Percentiles rank a stretch among this genome's conserved stretches.
Conservation (phyloP, 2,329 filamentous ascomycete genomes). For the Fusarium xyrophilum region DNA sequence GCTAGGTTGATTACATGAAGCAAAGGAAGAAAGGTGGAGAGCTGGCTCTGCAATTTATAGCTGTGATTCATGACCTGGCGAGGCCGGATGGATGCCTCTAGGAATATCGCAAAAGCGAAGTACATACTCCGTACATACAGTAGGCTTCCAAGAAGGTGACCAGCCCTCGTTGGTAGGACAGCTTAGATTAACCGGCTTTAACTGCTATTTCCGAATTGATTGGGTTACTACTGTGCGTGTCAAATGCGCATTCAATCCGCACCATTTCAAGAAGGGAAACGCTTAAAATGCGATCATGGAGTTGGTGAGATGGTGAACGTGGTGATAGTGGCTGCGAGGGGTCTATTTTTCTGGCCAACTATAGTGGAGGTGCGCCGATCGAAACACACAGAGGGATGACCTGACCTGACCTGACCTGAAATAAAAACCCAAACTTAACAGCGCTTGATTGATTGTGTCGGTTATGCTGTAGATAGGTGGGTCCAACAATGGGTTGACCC, state of each 20-base stretch:
- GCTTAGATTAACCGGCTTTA: not conserved
- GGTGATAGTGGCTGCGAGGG: slow-evolving; percentile 21
- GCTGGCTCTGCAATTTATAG: slow-evolving; percentile 2
- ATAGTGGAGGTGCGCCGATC: slow-evolving; percentile 19
- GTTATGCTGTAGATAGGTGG: slow-evolving; percentile 13
- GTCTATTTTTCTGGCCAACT: slow-evolving; percentile 6
- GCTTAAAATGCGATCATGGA: not conserved
- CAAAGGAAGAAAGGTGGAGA: not conserved
- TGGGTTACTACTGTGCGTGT: not conserved
- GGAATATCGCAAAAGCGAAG: slow-evolving; percentile 20
- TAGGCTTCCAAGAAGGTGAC: not conserved
- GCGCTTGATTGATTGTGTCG: slow-evolving; percentile 15
- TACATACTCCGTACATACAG: slow-evolving; percentile 27
- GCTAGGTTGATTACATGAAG: not conserved
- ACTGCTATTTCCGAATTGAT: not conserved
- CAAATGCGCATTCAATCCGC: not conserved
- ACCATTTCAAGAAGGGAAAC: not conserved
- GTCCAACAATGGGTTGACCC: slow-evolving; percentile 18
- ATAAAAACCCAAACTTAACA: slow-evolving; percentile 9
- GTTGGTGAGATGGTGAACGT: not conserved
- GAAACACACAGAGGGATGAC: not conserved
- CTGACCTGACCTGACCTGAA: not conserved
- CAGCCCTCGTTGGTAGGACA: not conserved
- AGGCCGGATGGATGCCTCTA: slow-evolving; percentile 1
- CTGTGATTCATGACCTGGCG: not conserved